Base-by-base conservation (phyloP, 2,329 filamentous ascomycete genomes). In the Claviceps africana region DNA sequence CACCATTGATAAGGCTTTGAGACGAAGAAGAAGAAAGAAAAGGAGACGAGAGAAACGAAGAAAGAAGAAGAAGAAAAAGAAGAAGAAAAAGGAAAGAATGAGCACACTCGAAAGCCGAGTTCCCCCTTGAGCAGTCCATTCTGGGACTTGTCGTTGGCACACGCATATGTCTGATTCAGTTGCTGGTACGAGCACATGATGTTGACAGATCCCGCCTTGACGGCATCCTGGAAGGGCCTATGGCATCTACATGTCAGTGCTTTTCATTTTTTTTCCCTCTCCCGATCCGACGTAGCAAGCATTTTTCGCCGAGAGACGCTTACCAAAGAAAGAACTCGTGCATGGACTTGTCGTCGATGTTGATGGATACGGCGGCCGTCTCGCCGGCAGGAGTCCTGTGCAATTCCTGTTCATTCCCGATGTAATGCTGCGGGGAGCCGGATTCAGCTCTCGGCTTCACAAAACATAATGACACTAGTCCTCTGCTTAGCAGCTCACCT, bases 361-460 rank as follows among this genome's bases (percentile, higher is more conserved):
- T 83, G 6, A 74, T 70, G 4, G 73, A 77, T 10, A 77, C 60
- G 0, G 74, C 58, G 56, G 82, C 77, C 4, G 76, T 72, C 46
- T 82, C 74, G 13, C 59, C 62, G 47, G 75, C 77, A 68, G 79
- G 85, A 76, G 68, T 83, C 69, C 75, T 86, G 75, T 74, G 69
- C 4, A 70, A 82, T 64, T 95, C 88, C 64, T 95, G 88, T 66
- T 94, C 88, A 56, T 74, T 89, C 50, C 71, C 76, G 17, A 90
- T 72, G 48, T 75, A 87, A 61, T 91, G 86, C 70, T 89, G 10
- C 6, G 15, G 28, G n/a, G 9, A 8, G 11, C n/a, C n/a, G n/a
- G n/a, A n/a, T n/a, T n/a, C n/a, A n/a, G n/a, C n/a, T 3, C 35
- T 5, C 4, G 3, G 35, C 17, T 17, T n/a, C 35, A 39, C 10